Percentiles rank a stretch among this genome's conserved stretches.
Conservation (phyloP, 129 eudicot genomes). For the Deinandra increscens region DNA sequence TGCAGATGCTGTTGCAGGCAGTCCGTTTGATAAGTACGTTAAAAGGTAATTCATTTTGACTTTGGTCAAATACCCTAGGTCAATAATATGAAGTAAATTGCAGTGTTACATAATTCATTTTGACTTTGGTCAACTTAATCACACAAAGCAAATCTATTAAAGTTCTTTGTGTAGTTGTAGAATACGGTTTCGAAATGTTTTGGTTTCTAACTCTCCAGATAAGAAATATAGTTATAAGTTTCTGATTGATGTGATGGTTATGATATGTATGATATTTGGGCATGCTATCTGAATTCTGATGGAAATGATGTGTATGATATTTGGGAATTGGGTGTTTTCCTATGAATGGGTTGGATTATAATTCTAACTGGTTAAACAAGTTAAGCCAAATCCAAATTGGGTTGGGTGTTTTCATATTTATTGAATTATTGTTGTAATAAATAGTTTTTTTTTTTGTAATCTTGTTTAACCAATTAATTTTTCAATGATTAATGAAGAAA, state of each 20-base stretch:
- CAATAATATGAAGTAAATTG: background rate
- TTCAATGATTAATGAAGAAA: background rate
- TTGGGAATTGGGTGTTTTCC: background rate
- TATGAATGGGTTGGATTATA: background rate
- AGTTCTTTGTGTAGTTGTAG: background rate
- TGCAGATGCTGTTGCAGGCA: conserved; percentile 65
- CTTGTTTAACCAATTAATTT: background rate
- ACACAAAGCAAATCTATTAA: too few relatives aligned
- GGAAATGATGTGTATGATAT: background rate
- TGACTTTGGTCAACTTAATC: too few relatives aligned
- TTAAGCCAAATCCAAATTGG: too few relatives aligned
- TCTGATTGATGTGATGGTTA: background rate
- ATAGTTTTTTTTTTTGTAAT: background rate
- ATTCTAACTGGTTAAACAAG: background rate
- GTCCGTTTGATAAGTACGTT: conserved; percentile 62
- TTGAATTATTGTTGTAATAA: too few relatives aligned
- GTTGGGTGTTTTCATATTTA: too few relatives aligned
- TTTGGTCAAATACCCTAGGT: background rate
- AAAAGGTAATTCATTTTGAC: conserved; percentile 47
- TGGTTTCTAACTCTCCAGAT: background rate
- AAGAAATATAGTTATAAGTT: background rate
- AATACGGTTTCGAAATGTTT: background rate
- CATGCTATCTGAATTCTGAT: background rate
- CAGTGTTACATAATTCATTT: too few relatives aligned
- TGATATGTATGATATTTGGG: background rate